Conservation (phyloP, 169 alveolate species). For the Plasmodium malariae region DNA sequence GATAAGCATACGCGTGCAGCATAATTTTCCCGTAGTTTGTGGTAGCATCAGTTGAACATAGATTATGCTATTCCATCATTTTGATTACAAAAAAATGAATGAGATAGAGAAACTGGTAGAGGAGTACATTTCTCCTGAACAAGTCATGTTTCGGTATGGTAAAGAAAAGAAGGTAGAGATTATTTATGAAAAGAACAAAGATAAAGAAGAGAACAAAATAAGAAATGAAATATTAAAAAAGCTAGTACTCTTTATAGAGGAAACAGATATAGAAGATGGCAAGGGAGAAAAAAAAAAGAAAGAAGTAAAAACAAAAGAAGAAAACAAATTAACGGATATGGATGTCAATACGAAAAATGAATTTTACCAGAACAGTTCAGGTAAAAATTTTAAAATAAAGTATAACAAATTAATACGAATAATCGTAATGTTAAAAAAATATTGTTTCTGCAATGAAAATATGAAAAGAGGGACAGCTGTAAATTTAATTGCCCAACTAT, state of each 20-base stretch:
- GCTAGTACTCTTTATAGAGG: background rate
- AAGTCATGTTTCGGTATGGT: constrained; percentile 49
- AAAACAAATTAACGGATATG: background rate
- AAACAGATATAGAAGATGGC: background rate
- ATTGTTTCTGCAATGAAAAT: constrained; percentile 36
- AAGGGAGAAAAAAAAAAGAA: background rate
- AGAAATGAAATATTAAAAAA: constrained; percentile 26
- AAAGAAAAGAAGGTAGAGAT: constrained; percentile 47
- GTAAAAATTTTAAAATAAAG: background rate
- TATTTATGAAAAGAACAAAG: constrained; percentile 57
- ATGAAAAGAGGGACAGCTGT: constrained; percentile 59
- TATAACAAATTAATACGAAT: constrained; percentile 1
- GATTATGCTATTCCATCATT: no score
- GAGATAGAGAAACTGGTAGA: constrained; percentile 32
- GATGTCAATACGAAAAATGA: background rate
- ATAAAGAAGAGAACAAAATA: constrained; percentile 55
- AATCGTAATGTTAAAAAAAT: constrained; percentile 17
- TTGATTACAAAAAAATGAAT: constrained; percentile 9
- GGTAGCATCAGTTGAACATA: no score
- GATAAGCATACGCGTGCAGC: no score
- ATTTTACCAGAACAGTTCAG: background rate
- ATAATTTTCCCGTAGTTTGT: no score
- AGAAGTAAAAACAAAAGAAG: background rate
- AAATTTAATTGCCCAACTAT: constrained; percentile 28
- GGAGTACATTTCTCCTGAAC: constrained; percentile 53